A percentile compares a stretch with the other conserved stretches of the same genome.
phyloP scores from a whole-genome alignment of 768 basidiomycete species.

The Lentinula sp. region DNA sequence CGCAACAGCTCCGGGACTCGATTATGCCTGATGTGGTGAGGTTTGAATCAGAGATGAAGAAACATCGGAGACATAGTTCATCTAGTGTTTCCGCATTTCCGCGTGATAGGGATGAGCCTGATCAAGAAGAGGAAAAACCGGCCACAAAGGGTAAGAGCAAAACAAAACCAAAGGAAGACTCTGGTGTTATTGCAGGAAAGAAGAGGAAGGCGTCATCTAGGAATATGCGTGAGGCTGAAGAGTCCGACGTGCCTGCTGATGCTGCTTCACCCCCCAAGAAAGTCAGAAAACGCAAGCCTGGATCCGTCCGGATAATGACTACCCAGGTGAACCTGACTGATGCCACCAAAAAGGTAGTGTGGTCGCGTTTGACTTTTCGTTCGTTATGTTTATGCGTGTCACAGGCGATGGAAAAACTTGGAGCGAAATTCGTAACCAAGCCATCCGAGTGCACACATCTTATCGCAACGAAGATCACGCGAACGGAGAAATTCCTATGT shows the following conservation, averaged over 20 bases:
- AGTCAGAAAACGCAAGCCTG: constrained; percentile 2
- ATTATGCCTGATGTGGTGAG: constrained; percentile 76
- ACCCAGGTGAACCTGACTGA: constrained; percentile 60
- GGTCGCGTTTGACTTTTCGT: neutral
- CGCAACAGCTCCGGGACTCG: constrained; percentile 50
- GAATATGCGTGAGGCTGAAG: neutral
- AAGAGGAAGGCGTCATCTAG: constrained; percentile 3
- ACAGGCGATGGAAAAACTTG: constrained; percentile 60
- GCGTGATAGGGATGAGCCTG: constrained; percentile 20
- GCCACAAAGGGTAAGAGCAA: constrained; percentile 2
- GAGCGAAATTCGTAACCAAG: constrained; percentile 56
- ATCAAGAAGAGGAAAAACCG: constrained; percentile 14
- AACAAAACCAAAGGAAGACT: neutral
- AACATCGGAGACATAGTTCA: constrained; percentile 23
- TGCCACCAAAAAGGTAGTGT: constrained; percentile 51
- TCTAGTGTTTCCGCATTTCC: constrained; percentile 15
- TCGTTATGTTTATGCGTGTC: neutral
- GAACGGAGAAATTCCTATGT: constrained; percentile 86
- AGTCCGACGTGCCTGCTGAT: neutral
- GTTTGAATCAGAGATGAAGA: constrained; percentile 63
- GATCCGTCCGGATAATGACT: constrained; percentile 50
- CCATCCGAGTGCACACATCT: constrained; percentile 76
- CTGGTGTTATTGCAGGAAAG: constrained; percentile 2
- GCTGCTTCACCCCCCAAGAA: neutral
- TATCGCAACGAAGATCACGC: constrained; percentile 57